A percentile compares a stretch with the other conserved stretches of the same genome.
phyloP scores from a whole-genome alignment of 139 green algal species.

The Zygnema circumcarinatum region DNA sequence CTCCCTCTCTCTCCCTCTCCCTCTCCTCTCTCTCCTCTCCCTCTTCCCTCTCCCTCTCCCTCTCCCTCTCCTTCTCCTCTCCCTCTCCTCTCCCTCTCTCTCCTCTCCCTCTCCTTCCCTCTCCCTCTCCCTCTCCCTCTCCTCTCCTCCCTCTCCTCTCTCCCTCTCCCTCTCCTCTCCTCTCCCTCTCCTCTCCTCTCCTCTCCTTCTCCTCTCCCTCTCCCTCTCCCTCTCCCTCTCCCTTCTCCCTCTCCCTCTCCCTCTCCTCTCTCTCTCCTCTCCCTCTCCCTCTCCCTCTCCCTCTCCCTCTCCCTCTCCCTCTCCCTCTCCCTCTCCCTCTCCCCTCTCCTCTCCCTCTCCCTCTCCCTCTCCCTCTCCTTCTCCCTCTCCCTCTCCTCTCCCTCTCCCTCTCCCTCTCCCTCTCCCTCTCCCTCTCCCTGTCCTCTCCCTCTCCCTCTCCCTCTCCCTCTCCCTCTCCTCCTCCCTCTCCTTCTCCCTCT shows the following conservation, averaged over 20 bases:
- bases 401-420: not conserved
- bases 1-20: no score
- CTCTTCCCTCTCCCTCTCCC: no score
- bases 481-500: not conserved
- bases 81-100: no score
- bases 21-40: no score
- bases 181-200: slow-evolving; percentile 9
- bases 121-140: no score
- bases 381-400: not conserved
- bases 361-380: not conserved
- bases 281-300: slow-evolving; percentile 35
- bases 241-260: slow-evolving; percentile 12
- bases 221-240: not conserved
- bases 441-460: not conserved
- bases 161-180: no score
- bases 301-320: not conserved
- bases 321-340: not conserved
- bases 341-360: not conserved
- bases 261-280: slow-evolving; percentile 19
- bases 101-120: no score
- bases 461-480: not conserved
- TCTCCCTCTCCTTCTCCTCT: no score
- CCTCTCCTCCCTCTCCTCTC: no score
- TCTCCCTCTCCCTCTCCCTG: no score
- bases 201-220: not conserved